Conservation (phyloP, 1,284 basidiomycete genomes). For the Cryptococcus depauperatus region DNA sequence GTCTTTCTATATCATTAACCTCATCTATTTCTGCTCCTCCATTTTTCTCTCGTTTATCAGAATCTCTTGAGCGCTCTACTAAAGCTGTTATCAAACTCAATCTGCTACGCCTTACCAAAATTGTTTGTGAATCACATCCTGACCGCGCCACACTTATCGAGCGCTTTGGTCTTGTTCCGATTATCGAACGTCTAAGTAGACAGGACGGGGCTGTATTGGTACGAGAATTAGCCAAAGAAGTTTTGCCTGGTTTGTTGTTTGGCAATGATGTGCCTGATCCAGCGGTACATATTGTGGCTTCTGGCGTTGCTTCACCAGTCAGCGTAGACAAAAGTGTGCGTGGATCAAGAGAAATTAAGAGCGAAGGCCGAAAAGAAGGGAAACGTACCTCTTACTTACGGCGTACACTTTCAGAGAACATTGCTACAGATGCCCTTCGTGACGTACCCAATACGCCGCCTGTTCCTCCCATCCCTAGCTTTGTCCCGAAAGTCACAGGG, state of each 20-base stretch:
- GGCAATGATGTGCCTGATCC: constrained; percentile 14
- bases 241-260: constrained; percentile 27
- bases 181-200: constrained; percentile 67
- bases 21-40: constrained; percentile 68
- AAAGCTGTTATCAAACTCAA: constrained; percentile 86
- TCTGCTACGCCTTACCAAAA: constrained; percentile 72
- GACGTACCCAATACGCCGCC: background rate
- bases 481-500: too few relatives aligned
- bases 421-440: background rate
- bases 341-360: background rate
- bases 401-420: constrained; percentile 7
- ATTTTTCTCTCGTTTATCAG: constrained; percentile 80
- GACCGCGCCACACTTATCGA: constrained; percentile 73
- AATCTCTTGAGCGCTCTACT: constrained; percentile 61
- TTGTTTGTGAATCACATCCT: constrained; percentile 80
- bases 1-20: constrained; percentile 66
- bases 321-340: background rate
- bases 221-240: constrained; percentile 53
- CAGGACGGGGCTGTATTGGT: constrained; percentile 82
- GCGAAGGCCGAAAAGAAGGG: background rate
- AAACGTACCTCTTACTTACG: constrained; percentile 1
- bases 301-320: background rate
- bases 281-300: background rate
- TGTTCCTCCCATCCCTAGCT: background rate
- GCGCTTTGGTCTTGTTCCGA: constrained; percentile 64